Evolutionary conservation across 225 moss, liverwort and hornwort genomes (phyloP).

Genomic region (Neckera pumila): DNA sequence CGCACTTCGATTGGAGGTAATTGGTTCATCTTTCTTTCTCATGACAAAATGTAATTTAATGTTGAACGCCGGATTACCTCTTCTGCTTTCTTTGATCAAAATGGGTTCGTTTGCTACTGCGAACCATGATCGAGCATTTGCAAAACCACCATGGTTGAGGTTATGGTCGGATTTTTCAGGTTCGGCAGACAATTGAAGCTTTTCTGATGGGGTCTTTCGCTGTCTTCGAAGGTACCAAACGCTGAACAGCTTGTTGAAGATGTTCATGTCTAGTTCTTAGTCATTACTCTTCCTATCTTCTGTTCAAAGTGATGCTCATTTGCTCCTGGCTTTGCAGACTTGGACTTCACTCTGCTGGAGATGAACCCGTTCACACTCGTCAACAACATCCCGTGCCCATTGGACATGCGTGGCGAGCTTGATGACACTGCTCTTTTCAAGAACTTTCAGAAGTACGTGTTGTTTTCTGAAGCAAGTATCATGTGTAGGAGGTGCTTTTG

Average conservation of each 20-base stretch:
- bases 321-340: conserved; percentile 30
- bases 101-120: background rate
- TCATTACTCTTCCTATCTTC: background rate
- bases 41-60: background rate
- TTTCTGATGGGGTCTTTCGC: conserved; percentile 69
- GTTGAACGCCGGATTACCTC: background rate
- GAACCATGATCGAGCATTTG: background rate
- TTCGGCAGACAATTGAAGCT: conserved; percentile 53
- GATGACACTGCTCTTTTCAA: conserved; percentile 96
- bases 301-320: background rate
- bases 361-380: conserved; percentile 97
- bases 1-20: conserved; percentile 75
- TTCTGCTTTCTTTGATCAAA: background rate
- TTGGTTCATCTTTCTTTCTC: background rate
- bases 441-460: conserved; percentile 69
- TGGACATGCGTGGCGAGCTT: conserved; percentile 97
- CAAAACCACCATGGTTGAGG: background rate
- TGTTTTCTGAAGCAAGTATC: background rate
- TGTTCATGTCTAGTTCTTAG: background rate
- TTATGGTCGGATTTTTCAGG: conserved; percentile 18
- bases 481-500: background rate
- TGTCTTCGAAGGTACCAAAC: conserved; percentile 56
- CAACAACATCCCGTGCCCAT: conserved; percentile 63
- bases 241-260: background rate
- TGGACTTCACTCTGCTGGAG: conserved; percentile 94